Evolutionary conservation across 75 land plant species (phyloP), one percentile per base, ranked within the genome.

Genomic region (Selaginella moellendorffii): DNA sequence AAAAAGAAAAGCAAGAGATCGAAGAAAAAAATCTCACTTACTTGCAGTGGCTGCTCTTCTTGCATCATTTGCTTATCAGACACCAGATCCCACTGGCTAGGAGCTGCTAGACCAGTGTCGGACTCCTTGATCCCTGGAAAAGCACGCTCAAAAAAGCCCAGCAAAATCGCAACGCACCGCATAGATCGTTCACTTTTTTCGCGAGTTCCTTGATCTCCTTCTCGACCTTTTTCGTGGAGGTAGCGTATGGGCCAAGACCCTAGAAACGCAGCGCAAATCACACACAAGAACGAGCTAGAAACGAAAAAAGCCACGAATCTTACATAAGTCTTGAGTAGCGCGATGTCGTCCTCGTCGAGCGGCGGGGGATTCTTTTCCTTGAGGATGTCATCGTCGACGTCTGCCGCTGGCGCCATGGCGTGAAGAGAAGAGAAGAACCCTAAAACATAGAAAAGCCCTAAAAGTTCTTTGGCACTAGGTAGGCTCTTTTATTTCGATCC

Each of bases 31-130:
- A n/a, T n/a, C n/a, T 27, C 14, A 9, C 0, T 12, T 59, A 90
- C 97, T 82, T 92, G 95, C 52, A 93, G 77, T 22, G 96, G 98
- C 53, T 88, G 98, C 64, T 93, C 96, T 68, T 93, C 96, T 64
- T 93, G 98, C 98, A 93, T 93, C 90, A 89, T 83, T 67, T 89
- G 98, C 69, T 89, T 89, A 71, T 93, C 98, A 26, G 98, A 81
- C 26, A 89, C 98, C 61, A 93, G 83, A 84, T 93, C 98, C 96
- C 96, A 93, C 58, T 89, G 98, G 74, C 96, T 93, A 8, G 98
- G 90, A 54, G 84, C 87, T 66, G 96, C 98, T 66, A 93, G 66
- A 1, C 96, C 98, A 27, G 98, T 93, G 59, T 93, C 96, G 20
- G 98, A 89, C 73, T 93, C 98, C 71, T 93, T 93, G 14, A 93